These are phyloP conservation scores for Aspergillus piperis DNA, from an alignment of 2,329 filamentous ascomycete species.

Conservation along the genomic window DNA sequence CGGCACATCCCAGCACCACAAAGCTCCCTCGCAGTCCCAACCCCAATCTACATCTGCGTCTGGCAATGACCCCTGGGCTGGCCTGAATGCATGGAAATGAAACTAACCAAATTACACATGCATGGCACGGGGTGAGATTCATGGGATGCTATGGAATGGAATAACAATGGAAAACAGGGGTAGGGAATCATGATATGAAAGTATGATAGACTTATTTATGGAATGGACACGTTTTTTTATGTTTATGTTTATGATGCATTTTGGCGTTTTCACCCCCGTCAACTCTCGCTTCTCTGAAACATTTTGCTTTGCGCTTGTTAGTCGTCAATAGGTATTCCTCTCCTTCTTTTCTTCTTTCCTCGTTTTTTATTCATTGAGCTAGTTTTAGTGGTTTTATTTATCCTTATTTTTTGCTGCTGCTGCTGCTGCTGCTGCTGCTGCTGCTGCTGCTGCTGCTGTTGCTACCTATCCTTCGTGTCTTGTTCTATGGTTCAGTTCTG, in stretches of 20 bases:
- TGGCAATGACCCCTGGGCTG: conserved; percentile 66
- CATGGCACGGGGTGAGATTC: not conserved
- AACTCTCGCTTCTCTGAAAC: not conserved
- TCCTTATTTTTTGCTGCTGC: not conserved
- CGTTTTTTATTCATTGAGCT: not conserved
- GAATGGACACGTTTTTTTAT: not conserved
- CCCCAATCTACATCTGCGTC: conserved; percentile 32
- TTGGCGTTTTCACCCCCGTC: not conserved
- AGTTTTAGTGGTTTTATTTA: not conserved
- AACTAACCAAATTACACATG: not conserved
- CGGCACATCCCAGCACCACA: conserved; percentile 39
- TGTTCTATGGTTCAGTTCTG: not conserved
- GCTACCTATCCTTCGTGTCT: not conserved
- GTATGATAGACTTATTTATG: conserved; percentile 24
- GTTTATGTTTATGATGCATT: conserved; percentile 3
- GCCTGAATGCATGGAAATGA: conserved; percentile 69
- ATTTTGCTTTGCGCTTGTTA: not conserved
- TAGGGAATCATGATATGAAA: conserved; percentile 15
- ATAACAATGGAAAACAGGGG: not conserved
- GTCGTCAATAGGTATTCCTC: not conserved
- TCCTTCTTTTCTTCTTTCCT: not conserved
- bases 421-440: not conserved
- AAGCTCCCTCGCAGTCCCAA: conserved; percentile 41
- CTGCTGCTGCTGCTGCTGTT: not conserved
- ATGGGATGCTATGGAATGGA: too few relatives aligned